Evolutionary conservation across 768 basidiomycete genomes (phyloP).

Genomic region (Mycena belliarum): DNA sequence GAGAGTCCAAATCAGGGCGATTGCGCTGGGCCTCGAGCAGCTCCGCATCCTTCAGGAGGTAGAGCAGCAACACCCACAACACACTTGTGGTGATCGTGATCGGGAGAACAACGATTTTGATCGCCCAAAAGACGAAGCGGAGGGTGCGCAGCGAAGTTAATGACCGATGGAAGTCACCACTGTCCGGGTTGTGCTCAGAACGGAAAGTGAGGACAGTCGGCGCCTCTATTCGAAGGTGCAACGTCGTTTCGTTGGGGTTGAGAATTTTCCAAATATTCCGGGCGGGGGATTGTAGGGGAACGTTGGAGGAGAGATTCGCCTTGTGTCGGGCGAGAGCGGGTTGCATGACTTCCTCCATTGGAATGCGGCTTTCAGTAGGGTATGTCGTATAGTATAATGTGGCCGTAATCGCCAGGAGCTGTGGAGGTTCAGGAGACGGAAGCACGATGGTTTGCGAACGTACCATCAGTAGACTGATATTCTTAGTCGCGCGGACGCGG

Average conservation of each 20-base stretch:
- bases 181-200: constrained; percentile 32
- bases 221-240: constrained; percentile 81
- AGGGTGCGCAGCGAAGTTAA: constrained; percentile 47
- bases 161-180: constrained; percentile 31
- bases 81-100: constrained; percentile 74
- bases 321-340: constrained; percentile 36
- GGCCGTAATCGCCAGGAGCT: constrained; percentile 79
- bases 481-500: constrained; percentile 69
- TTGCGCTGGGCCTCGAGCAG: constrained; percentile 84
- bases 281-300: constrained; percentile 43
- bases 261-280: constrained; percentile 76
- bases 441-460: constrained; percentile 13
- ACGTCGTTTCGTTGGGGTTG: constrained; percentile 64
- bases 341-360: constrained; percentile 30
- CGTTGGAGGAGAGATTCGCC: constrained; percentile 24
- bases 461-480: constrained; percentile 80
- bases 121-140: constrained; percentile 66
- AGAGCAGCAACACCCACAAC: constrained; percentile 78
- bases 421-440: constrained; percentile 8
- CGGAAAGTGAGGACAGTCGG: constrained; percentile 75
- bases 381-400: constrained; percentile 76
- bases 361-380: constrained; percentile 35
- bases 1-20: constrained; percentile 46
- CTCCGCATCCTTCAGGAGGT: constrained; percentile 89
- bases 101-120: constrained; percentile 84